Evolutionary conservation across 2,329 filamentous ascomycete genomes (phyloP).

Genomic region (Pseudogymnoascus sp.): DNA sequence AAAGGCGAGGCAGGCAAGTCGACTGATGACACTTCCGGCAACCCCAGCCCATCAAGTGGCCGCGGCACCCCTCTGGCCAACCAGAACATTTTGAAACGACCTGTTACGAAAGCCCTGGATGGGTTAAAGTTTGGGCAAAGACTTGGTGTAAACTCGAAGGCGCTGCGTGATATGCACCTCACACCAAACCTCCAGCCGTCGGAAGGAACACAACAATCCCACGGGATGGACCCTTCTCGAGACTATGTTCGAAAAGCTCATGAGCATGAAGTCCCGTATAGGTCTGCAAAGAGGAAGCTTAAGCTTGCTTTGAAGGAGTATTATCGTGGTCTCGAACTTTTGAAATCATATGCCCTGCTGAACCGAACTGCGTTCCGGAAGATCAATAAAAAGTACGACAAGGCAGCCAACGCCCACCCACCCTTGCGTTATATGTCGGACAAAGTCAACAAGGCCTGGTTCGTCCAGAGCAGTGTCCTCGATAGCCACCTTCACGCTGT

Average conservation of each 20-base stretch:
- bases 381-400: constrained; percentile 98
- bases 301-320: constrained; percentile 89
- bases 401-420: constrained; percentile 71
- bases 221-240: constrained; percentile 28
- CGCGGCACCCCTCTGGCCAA: constrained; percentile 16
- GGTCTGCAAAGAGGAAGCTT: constrained; percentile 81
- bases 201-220: constrained; percentile 31
- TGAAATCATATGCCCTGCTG: constrained; percentile 84
- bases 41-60: not conserved
- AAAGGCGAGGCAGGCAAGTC: not conserved
- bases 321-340: constrained; percentile 80
- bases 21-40: not conserved
- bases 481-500: constrained; percentile 73
- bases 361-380: constrained; percentile 94
- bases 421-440: constrained; percentile 79
- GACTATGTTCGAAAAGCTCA: constrained; percentile 43
- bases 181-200: constrained; percentile 30
- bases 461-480: constrained; percentile 79
- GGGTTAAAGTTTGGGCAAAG: constrained; percentile 15
- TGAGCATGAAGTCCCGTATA: constrained; percentile 65
- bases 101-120: constrained; percentile 21
- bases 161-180: constrained; percentile 44
- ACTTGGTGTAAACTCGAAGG: constrained; percentile 54
- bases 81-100: constrained; percentile 15
- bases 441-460: constrained; percentile 83